Base-by-base conservation (phyloP, 2,329 filamentous ascomycete genomes). In the Sphaerulina musiva region DNA sequence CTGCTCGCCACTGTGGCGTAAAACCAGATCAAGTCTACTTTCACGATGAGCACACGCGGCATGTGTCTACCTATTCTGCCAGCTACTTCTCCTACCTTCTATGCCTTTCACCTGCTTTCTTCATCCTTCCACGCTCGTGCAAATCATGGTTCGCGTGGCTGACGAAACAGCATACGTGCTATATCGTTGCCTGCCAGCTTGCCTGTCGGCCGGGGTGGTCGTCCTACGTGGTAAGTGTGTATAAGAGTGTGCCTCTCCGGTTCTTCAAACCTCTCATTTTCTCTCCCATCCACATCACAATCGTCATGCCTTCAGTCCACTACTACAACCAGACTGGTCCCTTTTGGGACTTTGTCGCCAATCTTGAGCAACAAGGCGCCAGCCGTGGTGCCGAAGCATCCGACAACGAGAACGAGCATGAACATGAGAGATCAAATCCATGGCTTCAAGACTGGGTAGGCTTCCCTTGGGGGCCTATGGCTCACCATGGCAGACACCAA, bases 281-380 rank as follows among this genome's bases (percentile, higher is more conserved):
- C 20, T 58, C 43, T 45, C 48, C 36, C 36, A 29, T 50, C 54
- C 55, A 40, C 55, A 58, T 47, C 39, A 58, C 36, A 49, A 60
- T 46, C 57, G 59, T 66, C 54, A 81, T 81, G 78, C 74, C 78
- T 64, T 76, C 76, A 60, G 69, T 80, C 56, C 72, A 74, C 54
- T 76, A 79, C 64, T 74, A 79, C 70, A 79, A 80, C 55, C 72
- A 75, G 52, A 73, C 73, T 4, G 72, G 74, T 62, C 76, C 78
- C 48, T 79, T 81, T 65, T 81, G 79, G 79, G 78, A 81, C 65
- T 78, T 77, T 56, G 61, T 81, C 50, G 72, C 76, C 49, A 71
- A 68, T 57, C 70, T 82, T 10, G 78, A 81, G 59, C 69, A 74
- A 51, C 69, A 73, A 66, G 73, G 70, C 51, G 65, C 66, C 57